Percentiles rank a stretch among this genome's conserved stretches.
These are phyloP conservation scores for Kodamaea plutei DNA, from an alignment of 1,139 yeast species.

Conservation along the genomic window DNA sequence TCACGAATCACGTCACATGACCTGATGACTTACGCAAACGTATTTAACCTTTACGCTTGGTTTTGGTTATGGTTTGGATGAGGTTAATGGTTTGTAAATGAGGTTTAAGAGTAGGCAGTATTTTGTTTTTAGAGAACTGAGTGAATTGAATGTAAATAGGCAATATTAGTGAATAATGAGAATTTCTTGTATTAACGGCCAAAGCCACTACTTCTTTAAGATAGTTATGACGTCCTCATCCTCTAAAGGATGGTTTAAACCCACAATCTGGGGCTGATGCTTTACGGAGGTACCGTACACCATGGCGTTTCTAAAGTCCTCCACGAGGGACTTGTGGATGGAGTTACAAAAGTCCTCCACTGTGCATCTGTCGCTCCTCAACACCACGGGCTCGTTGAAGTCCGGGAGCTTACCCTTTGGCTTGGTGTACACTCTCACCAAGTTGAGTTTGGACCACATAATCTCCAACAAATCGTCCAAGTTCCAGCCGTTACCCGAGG, in stretches of 20 bases:
- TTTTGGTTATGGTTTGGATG: too few species aligned
- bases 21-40: too few species aligned
- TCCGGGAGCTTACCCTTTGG: slow-evolving; percentile 96
- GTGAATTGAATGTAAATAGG: too few species aligned
- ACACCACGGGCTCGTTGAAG: slow-evolving; percentile 89
- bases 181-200: too few species aligned
- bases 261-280: slow-evolving; percentile 98
- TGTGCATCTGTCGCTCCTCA: slow-evolving; percentile 74
- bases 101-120: too few species aligned
- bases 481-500: slow-evolving; percentile 95
- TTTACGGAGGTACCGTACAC: slow-evolving; percentile 91
- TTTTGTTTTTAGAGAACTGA: too few species aligned
- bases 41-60: too few species aligned
- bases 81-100: too few species aligned
- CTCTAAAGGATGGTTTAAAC: slow-evolving; percentile 72
- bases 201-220: slow-evolving; percentile 64
- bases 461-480: slow-evolving; percentile 86
- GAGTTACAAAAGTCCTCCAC: slow-evolving; percentile 96
- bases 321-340: slow-evolving; percentile 90
- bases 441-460: slow-evolving; percentile 89
- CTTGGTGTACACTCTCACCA: slow-evolving; percentile 94
- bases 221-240: slow-evolving; percentile 98
- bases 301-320: slow-evolving; percentile 86
- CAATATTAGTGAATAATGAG: too few species aligned
- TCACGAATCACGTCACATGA: too few species aligned